Evolutionary conservation across 768 basidiomycete genomes (phyloP), one percentile per base, ranked within the genome.

Genomic region (Lactifluus piperatus): DNA sequence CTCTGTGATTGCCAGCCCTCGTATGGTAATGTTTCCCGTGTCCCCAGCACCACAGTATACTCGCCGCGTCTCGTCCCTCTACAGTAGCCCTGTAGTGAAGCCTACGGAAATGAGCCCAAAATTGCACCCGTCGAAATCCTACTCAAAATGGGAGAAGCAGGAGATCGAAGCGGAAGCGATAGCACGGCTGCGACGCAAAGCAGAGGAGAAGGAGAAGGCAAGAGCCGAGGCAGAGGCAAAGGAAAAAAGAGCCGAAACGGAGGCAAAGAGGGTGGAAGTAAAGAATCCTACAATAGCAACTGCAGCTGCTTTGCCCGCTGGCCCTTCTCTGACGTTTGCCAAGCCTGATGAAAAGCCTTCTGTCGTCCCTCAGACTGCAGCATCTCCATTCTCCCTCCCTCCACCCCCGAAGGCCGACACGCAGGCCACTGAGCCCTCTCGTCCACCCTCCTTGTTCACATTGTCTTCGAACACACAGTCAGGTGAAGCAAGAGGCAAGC

Each of bases 101-200:
- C 68, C 79, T 51, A 65, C 73, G n/a, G 82, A 84, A 51, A 62
- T 63, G 60, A 83, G 79, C 64, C 84, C 86, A 6, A 83, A 83
- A 55, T 66, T 75, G 16, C 69, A 71, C 27, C 64, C 69, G 45
- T 71, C 74, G 2, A 76, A 75, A 64, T 76, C 77, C 20, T 84
- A 82, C 64, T 85, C 86, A 3, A 90, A 88, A 71, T 90, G 86
- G 86, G 89, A 91, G 70, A 91, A 89, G 61, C 88, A 91, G 69
- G 88, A 92, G 64, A 70, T 88, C 30, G 89, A 92, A 66, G 89
- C 89, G 3, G 81, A 81, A 44, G 86, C 88, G 24, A 85, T 91
- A 79, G 79, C 80, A 66, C 84, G 79, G 67, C 80, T 91, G 65
- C 76, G 88, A 50, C 81, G 70, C 68, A 76, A 72, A 73, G 72